These are phyloP conservation scores for Kwoniella botswanensis DNA, from an alignment of 768 basidiomycete genomes.

Conservation along the genomic window DNA sequence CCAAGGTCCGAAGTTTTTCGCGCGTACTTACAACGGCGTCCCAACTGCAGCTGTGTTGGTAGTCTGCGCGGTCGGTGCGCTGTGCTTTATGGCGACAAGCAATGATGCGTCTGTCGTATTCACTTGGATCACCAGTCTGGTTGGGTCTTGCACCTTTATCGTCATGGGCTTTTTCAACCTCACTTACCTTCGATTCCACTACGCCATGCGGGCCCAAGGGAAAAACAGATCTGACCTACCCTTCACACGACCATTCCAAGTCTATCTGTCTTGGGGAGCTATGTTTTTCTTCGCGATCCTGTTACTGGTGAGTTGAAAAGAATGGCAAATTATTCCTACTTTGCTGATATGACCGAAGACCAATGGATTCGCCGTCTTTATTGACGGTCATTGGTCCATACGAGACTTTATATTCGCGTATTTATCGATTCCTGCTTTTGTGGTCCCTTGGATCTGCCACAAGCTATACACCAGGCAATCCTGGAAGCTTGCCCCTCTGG, in stretches of 20 bases:
- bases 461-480: too few species aligned
- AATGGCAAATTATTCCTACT: too few species aligned
- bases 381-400: constrained; percentile 1
- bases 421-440: too few species aligned
- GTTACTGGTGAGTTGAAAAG: too few species aligned
- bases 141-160: too few species aligned
- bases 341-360: too few species aligned
- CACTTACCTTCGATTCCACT: constrained; percentile 1
- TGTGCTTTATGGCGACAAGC: background rate
- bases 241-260: background rate
- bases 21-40: background rate
- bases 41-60: background rate
- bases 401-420: constrained; percentile 7
- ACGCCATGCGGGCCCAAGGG: constrained; percentile 1
- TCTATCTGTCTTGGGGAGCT: background rate
- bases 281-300: background rate
- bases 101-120: background rate
- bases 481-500: too few species aligned
- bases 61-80: background rate
- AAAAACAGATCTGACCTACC: background rate
- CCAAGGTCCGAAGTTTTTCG: background rate
- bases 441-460: background rate
- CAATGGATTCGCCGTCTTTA: constrained; percentile 16
- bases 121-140: too few species aligned
- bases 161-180: background rate